A percentile compares a stretch with the other conserved stretches of the same genome.
These are phyloP conservation scores for Pseudognaphalium luteoalbum DNA, from an alignment of 129 eudicot genomes.

Conservation along the genomic window DNA sequence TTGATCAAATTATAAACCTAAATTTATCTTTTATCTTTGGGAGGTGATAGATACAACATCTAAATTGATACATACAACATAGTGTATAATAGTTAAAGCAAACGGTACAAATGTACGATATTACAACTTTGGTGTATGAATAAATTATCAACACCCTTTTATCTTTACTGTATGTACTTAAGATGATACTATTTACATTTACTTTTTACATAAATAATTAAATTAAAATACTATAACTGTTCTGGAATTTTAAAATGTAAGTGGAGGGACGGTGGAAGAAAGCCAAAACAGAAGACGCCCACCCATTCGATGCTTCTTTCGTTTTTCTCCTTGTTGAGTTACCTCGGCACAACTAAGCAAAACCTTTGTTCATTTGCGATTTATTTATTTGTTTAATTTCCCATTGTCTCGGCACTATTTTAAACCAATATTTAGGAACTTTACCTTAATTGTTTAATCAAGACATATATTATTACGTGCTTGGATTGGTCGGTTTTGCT, in stretches of 20 bases:
- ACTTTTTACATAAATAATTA: too few species aligned
- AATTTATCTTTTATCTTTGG: too few species aligned
- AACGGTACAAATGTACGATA: too few species aligned
- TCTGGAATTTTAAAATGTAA: background rate
- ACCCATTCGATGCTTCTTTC: background rate
- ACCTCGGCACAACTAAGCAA: constrained; percentile 31
- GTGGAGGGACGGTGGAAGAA: constrained; percentile 27
- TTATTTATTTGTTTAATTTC: constrained; percentile 3
- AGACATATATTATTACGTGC: background rate
- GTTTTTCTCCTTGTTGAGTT: constrained; percentile 27
- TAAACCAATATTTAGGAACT: background rate
- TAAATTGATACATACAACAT: too few species aligned
- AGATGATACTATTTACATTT: too few species aligned
- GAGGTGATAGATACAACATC: too few species aligned
- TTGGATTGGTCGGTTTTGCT: constrained; percentile 31
- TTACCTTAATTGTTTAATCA: background rate
- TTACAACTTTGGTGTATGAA: too few species aligned
- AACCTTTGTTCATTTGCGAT: constrained; percentile 3
- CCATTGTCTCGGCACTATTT: constrained; percentile 15
- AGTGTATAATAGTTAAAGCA: too few species aligned
- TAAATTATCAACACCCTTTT: too few species aligned
- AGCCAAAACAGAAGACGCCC: constrained; percentile 24
- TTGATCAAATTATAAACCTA: too few species aligned
- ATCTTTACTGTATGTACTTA: too few species aligned
- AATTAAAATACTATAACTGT: too few species aligned